These are phyloP conservation scores for Annulohypoxylon maeteangense DNA, from an alignment of 495 filamentous ascomycete species.

Conservation along the genomic window DNA sequence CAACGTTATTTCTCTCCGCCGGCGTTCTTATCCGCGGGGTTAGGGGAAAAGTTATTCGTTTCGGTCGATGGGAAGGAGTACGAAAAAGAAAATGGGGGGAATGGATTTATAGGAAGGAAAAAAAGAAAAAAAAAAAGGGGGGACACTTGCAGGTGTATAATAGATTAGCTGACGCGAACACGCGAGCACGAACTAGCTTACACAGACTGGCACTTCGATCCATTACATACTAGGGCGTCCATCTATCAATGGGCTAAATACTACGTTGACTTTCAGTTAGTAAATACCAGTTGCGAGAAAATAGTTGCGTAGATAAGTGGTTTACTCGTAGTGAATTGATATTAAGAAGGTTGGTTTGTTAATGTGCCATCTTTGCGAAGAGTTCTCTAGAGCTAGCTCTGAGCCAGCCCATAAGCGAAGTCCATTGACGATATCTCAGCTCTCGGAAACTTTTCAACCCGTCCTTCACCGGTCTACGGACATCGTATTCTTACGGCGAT, in stretches of 20 bases:
- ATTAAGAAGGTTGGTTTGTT: not conserved
- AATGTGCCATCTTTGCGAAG: too few relatives aligned
- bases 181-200: not conserved
- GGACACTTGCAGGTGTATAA: slow-evolving; percentile 21
- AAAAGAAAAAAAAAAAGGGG: not conserved
- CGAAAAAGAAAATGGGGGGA: not conserved
- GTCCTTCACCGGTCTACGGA: not conserved
- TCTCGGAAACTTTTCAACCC: not conserved
- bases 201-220: not conserved
- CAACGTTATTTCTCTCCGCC: not conserved
- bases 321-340: not conserved
- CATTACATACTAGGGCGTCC: slow-evolving; percentile 4
- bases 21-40: slow-evolving; percentile 4
- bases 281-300: not conserved
- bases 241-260: slow-evolving; percentile 12
- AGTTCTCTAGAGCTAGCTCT: too few relatives aligned
- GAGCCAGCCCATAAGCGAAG: too few relatives aligned
- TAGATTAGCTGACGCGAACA: slow-evolving; percentile 8
- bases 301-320: not conserved
- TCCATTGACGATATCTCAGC: too few relatives aligned
- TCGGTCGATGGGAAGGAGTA: not conserved
- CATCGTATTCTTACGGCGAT: not conserved
- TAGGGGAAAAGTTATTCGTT: not conserved
- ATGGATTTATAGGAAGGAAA: too few relatives aligned
- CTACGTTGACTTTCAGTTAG: not conserved